Percentiles rank a stretch among this genome's conserved stretches.
Conservation (phyloP, 1,139 yeast species). For the Blastobotrys malaysiensis region DNA sequence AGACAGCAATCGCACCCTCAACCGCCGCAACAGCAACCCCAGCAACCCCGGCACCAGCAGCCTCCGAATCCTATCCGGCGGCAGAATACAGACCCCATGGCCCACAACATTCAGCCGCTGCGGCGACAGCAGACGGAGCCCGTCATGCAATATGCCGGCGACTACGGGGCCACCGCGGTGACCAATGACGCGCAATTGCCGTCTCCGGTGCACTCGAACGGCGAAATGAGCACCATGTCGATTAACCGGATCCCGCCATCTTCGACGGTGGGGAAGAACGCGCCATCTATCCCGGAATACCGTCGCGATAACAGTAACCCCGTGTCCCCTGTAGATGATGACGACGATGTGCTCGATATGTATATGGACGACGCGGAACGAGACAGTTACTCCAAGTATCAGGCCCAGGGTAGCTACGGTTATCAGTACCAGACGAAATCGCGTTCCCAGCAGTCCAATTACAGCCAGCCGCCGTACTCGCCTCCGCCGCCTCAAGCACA, state of each 20-base stretch:
- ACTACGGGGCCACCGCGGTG: neutral
- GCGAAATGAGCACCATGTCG: neutral
- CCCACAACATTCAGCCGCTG: neutral
- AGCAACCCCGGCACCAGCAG: neutral
- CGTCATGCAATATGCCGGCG: neutral
- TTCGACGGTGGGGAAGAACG: neutral
- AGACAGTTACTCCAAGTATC: conserved; percentile 3
- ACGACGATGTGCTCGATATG: neutral
- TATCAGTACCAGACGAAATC: neutral
- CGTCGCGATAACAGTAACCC: neutral
- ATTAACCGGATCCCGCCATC: neutral
- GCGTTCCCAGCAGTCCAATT: neutral
- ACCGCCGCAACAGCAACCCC: neutral
- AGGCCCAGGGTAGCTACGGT: neutral
- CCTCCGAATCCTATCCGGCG: neutral
- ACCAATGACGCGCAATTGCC: neutral
- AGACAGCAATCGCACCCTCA: conserved; percentile 1
- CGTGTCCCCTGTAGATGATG: neutral
- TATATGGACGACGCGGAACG: neutral
- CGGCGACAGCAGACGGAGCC: neutral
- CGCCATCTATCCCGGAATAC: neutral
- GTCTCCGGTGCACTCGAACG: neutral
- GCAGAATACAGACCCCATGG: neutral
- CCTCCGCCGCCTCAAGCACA: conserved; percentile 4
- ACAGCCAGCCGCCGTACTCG: neutral